phyloP scores from a whole-genome alignment of 73 alveolate species.

The Paramecium primaurelia region DNA sequence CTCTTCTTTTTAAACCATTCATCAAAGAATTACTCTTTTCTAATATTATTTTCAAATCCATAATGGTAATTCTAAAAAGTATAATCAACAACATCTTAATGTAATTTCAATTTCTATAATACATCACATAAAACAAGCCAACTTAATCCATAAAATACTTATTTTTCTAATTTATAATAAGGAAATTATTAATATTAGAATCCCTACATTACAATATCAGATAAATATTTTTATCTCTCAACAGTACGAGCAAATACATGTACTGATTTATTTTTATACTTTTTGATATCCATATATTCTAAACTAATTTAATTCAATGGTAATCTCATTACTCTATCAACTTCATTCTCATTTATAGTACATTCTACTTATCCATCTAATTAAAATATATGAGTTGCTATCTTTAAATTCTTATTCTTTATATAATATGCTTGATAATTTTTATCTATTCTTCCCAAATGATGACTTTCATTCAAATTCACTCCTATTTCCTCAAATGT shows the following conservation, averaged over 20 bases:
- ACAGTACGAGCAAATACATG: not conserved
- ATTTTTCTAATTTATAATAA: not conserved
- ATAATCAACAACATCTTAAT: not conserved
- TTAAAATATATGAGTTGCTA: not conserved
- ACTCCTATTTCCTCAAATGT: constrained; percentile 50
- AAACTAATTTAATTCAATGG: not conserved
- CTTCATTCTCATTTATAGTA: not conserved
- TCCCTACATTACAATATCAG: not conserved
- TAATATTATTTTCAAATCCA: not conserved
- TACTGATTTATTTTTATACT: not conserved
- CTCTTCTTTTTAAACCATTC: not conserved
- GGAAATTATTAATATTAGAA: not conserved
- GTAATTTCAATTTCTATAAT: not conserved
- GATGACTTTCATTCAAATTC: not conserved
- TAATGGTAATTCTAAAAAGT: not conserved
- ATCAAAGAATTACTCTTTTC: not conserved
- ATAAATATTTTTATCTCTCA: not conserved
- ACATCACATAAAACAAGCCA: not conserved
- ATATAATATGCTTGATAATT: constrained; percentile 27
- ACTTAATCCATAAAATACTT: constrained; percentile 20
- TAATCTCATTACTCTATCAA: not conserved
- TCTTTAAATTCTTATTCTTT: not conserved
- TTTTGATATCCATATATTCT: not conserved
- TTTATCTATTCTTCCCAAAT: not conserved
- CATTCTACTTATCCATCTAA: not conserved